Base-by-base conservation (phyloP, 1,139 yeast species). In the Tardiomyces depauwii region DNA sequence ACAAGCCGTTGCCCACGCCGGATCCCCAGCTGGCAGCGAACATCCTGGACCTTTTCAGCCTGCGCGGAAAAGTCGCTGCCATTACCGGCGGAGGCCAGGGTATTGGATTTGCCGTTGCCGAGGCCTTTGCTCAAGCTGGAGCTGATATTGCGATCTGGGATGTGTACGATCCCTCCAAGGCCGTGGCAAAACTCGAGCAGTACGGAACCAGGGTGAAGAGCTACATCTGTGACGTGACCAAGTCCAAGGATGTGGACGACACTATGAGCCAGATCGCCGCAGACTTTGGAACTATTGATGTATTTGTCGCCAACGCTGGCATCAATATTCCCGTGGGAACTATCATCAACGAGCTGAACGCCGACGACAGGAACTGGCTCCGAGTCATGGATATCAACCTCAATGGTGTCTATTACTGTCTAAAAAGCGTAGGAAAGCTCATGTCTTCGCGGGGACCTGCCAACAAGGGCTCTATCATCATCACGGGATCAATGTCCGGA, bases 101-200 rank as follows among this genome's bases (percentile, higher is more conserved):
- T 32, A 86, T 87, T 56, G 95, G 95, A 13, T 73, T 68, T 53
- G 88, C 84, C 4, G 86, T 84, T 19, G 95, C 94, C 41, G 82
- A 80, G 58, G 93, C 88, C 0, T 85, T 71, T 57, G 88, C 93
- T 43, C 93, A 85, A 65, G 93, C 94, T 2, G 95, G 95, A 43
- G 95, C 95, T n/a, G 87, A 84, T 55, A 81, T 87, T 39, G 91
- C 89, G 48, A 71, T 87, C 54, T 84, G 94, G 95, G 76, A 77
- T 61, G 43, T 47, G 14, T 45, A 49, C 21, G 71, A 79, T 30
- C 76, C 78, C 48, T 13, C 16, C 41, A 47, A 47, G 41, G 48
- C 52, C 47, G 67, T 67, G 44, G 64, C 63, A 44, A 65, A 79
- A 43, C 62, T 73, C 25, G 58, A 71, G 49, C 70, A 70, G 47